A percentile compares a stretch with the other conserved stretches of the same genome.
These are phyloP conservation scores for Rhizopogon sp. DNA, from an alignment of 768 basidiomycete genomes.

Conservation along the genomic window DNA sequence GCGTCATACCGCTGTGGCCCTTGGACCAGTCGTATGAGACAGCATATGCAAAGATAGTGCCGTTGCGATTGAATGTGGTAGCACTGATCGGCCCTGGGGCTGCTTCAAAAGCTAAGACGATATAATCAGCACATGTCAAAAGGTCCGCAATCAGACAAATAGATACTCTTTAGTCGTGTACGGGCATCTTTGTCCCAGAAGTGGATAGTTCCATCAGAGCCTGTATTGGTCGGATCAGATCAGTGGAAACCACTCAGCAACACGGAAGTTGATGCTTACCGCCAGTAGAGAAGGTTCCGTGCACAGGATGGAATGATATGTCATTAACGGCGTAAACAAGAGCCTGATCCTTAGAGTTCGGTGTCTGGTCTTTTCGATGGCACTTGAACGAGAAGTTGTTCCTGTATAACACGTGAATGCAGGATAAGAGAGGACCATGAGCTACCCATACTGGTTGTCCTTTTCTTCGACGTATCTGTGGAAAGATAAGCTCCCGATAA, in stretches of 20 bases:
- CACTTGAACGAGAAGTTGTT: slow-evolving; percentile 90
- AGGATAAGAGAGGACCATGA: neutral
- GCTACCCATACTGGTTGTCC: slow-evolving; percentile 52
- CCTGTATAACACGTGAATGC: slow-evolving; percentile 24
- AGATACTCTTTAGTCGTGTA: slow-evolving; percentile 83
- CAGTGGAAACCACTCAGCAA: neutral
- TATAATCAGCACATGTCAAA: neutral
- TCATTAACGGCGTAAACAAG: slow-evolving; percentile 81
- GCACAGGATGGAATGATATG: slow-evolving; percentile 79
- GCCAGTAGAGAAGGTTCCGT: slow-evolving; percentile 82
- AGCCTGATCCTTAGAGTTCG: slow-evolving; percentile 57
- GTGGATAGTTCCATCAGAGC: slow-evolving; percentile 83
- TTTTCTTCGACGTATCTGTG: slow-evolving; percentile 83
- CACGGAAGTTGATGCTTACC: slow-evolving; percentile 34
- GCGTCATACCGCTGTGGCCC: slow-evolving; percentile 81
- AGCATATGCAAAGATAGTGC: slow-evolving; percentile 87
- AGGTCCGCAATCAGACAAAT: neutral
- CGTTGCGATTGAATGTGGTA: slow-evolving; percentile 82
- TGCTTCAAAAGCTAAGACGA: slow-evolving; percentile 59
- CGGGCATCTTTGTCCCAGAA: slow-evolving; percentile 95
- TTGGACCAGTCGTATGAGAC: slow-evolving; percentile 94
- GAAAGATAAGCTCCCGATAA: neutral
- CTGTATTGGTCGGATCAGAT: slow-evolving; percentile 26
- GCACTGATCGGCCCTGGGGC: slow-evolving; percentile 73
- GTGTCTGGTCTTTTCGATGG: slow-evolving; percentile 55